Percentiles rank a stretch among this genome's conserved stretches.
Conservation (phyloP, 306 rosid genomes). For the Potentilla sterilis region DNA sequence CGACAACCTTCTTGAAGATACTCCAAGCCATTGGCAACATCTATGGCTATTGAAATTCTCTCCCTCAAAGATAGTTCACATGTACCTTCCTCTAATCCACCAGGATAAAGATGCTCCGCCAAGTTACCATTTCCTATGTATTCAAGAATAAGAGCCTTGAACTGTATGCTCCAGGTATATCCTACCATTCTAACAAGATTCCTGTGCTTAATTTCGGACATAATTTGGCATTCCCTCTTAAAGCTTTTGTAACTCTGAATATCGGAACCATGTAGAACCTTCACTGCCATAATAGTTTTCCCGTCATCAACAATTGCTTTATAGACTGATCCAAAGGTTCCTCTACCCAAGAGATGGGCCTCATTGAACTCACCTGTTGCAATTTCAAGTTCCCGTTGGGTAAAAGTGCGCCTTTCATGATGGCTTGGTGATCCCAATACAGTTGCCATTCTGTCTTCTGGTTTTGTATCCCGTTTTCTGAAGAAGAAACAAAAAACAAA, state of each 20-base stretch:
- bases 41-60: conserved; percentile 24
- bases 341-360: conserved; percentile 26
- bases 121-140: conserved; percentile 24
- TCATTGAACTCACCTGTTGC: conserved; percentile 28
- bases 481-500: conserved; percentile 4
- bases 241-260: conserved; percentile 21
- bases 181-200: conserved; percentile 28
- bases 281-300: conserved; percentile 20
- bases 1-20: conserved; percentile 36
- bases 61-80: conserved; percentile 17
- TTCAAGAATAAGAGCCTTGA: conserved; percentile 33
- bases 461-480: conserved; percentile 2
- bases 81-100: conserved; percentile 19
- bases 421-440: background rate
- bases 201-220: conserved; percentile 29
- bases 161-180: conserved; percentile 21
- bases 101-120: conserved; percentile 30
- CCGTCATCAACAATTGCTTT: conserved; percentile 25
- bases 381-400: conserved; percentile 28
- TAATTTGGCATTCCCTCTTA: conserved; percentile 22
- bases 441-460: background rate
- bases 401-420: conserved; percentile 14
- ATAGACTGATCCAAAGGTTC: conserved; percentile 33
- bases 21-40: conserved; percentile 28
- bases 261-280: conserved; percentile 22